Base-by-base conservation (phyloP, 768 basidiomycete species). In the Russula emetica region DNA sequence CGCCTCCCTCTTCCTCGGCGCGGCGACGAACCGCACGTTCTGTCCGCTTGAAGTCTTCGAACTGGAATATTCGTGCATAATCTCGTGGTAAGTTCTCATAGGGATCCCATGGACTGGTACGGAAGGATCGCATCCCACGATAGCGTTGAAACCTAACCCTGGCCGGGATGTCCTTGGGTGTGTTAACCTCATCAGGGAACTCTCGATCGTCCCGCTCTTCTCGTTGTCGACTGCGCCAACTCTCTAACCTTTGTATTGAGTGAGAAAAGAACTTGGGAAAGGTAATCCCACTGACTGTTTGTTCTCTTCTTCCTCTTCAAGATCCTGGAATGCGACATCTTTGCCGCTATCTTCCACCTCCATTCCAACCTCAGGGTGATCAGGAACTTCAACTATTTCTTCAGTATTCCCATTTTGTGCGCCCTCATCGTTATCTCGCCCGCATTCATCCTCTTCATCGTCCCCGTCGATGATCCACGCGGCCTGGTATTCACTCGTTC, bases 121-220 rank as follows among this genome's bases (percentile, higher is more conserved):
- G 79, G 81, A 99, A 92, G 16, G 91, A 94, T 53, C 86, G 85
- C 76, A 99, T 74, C 9, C 96, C 96, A 62, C 96, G 86, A 73
- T 86, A 99, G 54, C 95, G 83, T 70, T 93, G 92, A 77, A 98
- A 98, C 13, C 97, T 85, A 11, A 81, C 82, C 20, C 83, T 79
- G 3, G 95, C 95, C 2, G 90, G 76, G 11, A 87, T 77, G 61
- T 98, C 90, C 67, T 85, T 84, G 0, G 96, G 96, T 0, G 97
- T 98, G 70, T 98, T 95, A 13, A 96, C 82, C 74, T 99, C 96
- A 71, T 99, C 96, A 0, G 96, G 96, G 76, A 98, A 99, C n/a
- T 83, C 80, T 28, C 84, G 75, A 68, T 97, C 91, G 56, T 92
- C 87, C 42, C 85, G 83, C 70, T 92, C 90, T 74, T 92, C 90